phyloP scores from a whole-genome alignment of 345 rosid species.

The Cardiospermum halicacabum region DNA sequence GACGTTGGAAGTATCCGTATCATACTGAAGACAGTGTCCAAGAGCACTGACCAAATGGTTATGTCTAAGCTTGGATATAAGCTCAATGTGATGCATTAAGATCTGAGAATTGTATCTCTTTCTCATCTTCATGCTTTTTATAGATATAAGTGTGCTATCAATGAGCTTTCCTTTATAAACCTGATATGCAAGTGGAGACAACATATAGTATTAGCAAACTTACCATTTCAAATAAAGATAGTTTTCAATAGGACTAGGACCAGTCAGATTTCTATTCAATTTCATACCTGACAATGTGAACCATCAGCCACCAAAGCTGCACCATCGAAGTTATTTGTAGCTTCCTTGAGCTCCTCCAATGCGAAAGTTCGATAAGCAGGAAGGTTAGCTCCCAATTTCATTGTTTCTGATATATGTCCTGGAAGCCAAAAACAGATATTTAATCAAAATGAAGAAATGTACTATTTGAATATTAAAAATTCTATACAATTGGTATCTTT shows the following conservation, averaged over 20 bases:
- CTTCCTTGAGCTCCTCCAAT: slow-evolving; percentile 59
- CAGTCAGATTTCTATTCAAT: not conserved
- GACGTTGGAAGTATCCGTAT: slow-evolving; percentile 34
- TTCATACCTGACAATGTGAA: slow-evolving; percentile 35
- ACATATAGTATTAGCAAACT: not conserved
- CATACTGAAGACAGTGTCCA: slow-evolving; percentile 54
- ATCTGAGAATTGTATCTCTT: slow-evolving; percentile 31
- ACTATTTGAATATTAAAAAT: too few relatives aligned
- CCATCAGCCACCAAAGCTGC: slow-evolving; percentile 26
- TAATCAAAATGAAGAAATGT: not conserved
- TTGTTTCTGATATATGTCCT: slow-evolving; percentile 59
- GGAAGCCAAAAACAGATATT: slow-evolving; percentile 7
- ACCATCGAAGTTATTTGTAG: slow-evolving; percentile 42
- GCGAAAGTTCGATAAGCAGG: slow-evolving; percentile 49
- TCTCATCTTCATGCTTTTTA: slow-evolving; percentile 39
- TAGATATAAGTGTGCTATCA: slow-evolving; percentile 33
- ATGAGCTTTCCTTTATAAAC: slow-evolving; percentile 37
- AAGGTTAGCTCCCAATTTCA: slow-evolving; percentile 60
- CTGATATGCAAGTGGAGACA: slow-evolving; percentile 22
- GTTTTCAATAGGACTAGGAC: not conserved
- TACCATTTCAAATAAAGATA: not conserved
- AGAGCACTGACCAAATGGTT: slow-evolving; percentile 49
- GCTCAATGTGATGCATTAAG: slow-evolving; percentile 40
- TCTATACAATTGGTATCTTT: too few relatives aligned
- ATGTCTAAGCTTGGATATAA: slow-evolving; percentile 57